Evolutionary conservation across 495 filamentous ascomycete species (phyloP).

Genomic region (Collariella sp.): DNA sequence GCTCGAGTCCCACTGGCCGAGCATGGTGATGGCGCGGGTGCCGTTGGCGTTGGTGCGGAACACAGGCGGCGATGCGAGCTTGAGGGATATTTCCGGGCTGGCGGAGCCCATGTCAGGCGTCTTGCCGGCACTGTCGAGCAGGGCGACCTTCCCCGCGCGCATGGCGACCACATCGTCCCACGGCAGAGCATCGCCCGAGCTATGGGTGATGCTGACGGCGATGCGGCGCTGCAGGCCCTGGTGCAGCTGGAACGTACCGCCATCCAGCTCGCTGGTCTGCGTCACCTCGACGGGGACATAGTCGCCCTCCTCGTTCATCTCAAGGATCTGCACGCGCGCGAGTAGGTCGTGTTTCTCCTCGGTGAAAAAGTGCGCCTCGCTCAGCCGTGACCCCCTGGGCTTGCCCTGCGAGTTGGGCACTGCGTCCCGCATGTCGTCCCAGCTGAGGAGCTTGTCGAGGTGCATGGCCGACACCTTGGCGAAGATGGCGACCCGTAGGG

Average conservation of each 20-base stretch:
- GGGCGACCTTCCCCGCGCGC: slow-evolving; percentile 67
- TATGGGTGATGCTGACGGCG: slow-evolving; percentile 76
- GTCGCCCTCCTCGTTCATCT: slow-evolving; percentile 81
- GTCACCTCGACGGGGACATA: slow-evolving; percentile 90
- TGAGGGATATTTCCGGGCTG: slow-evolving; percentile 65
- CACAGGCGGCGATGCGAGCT: slow-evolving; percentile 62
- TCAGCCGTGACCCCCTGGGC: slow-evolving; percentile 62
- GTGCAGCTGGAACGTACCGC: slow-evolving; percentile 85
- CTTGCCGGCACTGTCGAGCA: slow-evolving; percentile 78
- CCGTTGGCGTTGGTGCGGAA: slow-evolving; percentile 81
- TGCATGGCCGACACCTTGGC: slow-evolving; percentile 89
- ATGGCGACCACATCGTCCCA: slow-evolving; percentile 74
- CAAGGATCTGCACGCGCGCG: slow-evolving; percentile 74
- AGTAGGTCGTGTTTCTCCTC: slow-evolving; percentile 94
- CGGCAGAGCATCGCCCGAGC: slow-evolving; percentile 73
- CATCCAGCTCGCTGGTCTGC: slow-evolving; percentile 71
- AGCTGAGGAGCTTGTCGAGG: slow-evolving; percentile 93
- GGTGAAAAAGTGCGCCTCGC: slow-evolving; percentile 83
- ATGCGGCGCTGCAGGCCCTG: slow-evolving; percentile 90
- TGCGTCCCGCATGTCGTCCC: slow-evolving; percentile 94
- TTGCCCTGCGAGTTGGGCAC: slow-evolving; percentile 44
- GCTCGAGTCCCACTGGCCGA: slow-evolving; percentile 94
- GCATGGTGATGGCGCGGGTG: slow-evolving; percentile 75
- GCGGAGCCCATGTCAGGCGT: slow-evolving; percentile 66
- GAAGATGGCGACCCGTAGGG: slow-evolving; percentile 85